A percentile compares a stretch with the other conserved stretches of the same genome.
Evolutionary conservation across 495 filamentous ascomycete genomes (phyloP).

Genomic region (Annulohypoxylon stygium): DNA sequence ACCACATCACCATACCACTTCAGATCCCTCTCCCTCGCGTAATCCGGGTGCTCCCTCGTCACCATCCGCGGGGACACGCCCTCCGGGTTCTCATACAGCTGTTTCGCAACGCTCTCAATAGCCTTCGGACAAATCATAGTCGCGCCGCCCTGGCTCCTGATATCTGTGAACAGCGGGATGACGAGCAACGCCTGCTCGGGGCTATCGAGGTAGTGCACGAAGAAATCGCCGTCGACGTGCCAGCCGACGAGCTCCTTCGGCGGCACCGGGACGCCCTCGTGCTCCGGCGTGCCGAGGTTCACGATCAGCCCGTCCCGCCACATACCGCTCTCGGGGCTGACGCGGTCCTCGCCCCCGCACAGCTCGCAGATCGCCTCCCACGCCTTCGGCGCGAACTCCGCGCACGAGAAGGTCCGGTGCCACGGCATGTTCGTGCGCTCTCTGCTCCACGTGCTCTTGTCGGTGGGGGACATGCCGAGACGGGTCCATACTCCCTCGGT

Average conservation of each 20-base stretch:
- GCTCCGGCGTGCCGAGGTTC: conserved; percentile 73
- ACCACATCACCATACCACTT: conserved; percentile 69
- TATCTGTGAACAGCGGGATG: conserved; percentile 77
- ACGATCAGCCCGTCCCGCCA: conserved; percentile 82
- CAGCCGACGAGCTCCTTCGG: conserved; percentile 69
- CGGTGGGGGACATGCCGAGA: conserved; percentile 73
- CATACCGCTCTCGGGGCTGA: conserved; percentile 61
- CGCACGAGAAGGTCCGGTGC: conserved; percentile 66
- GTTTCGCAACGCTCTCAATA: conserved; percentile 68
- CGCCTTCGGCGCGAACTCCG: conserved; percentile 73
- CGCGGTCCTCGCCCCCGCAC: conserved; percentile 73
- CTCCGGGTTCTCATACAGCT: conserved; percentile 74
- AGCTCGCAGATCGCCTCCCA: conserved; percentile 79
- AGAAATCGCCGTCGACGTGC: conserved; percentile 85
- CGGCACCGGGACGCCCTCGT: conserved; percentile 62
- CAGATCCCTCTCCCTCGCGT: conserved; percentile 57
- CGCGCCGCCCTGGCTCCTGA: conserved; percentile 72
- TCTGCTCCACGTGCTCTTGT: conserved; percentile 75
- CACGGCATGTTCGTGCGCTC: conserved; percentile 76
- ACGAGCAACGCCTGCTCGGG: conserved; percentile 79
- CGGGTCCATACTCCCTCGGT: conserved; percentile 74
- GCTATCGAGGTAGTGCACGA: conserved; percentile 80
- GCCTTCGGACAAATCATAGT: conserved; percentile 74
- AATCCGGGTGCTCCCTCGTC: conserved; percentile 61
- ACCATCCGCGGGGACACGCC: conserved; percentile 77